A percentile compares a stretch with the other conserved stretches of the same genome.
phyloP scores from a whole-genome alignment of 371 early-diverging fungal species.

The Mucor circinelloides region DNA sequence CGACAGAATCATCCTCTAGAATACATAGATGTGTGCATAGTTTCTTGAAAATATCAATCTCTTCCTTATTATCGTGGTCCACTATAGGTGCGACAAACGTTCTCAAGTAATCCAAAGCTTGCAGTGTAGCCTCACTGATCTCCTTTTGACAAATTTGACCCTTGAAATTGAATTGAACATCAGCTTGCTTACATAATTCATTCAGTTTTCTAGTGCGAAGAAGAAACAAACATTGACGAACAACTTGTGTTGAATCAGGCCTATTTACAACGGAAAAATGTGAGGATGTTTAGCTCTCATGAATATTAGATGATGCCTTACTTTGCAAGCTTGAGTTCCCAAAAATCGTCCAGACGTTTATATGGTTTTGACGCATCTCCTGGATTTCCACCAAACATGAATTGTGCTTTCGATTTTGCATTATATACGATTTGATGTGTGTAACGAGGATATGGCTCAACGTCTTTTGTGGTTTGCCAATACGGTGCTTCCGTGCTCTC shows the following conservation, averaged over 20 bases:
- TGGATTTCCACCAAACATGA: conserved; percentile 92
- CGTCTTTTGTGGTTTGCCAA: conserved; percentile 15
- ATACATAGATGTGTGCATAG: conserved; percentile 66
- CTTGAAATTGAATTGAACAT: conserved; percentile 33
- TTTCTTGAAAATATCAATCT: conserved; percentile 64
- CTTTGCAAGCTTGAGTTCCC: conserved; percentile 78
- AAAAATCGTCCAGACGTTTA: conserved; percentile 82
- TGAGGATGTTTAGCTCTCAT: neutral
- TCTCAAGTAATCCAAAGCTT: conserved; percentile 74
- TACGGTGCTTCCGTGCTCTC: conserved; percentile 40
- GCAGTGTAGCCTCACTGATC: conserved; percentile 20
- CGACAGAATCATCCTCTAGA: neutral
- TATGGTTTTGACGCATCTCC: conserved; percentile 59
- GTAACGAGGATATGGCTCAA: conserved; percentile 81
- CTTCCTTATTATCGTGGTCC: conserved; percentile 63
- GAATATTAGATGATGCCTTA: too few species aligned
- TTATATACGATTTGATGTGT: conserved; percentile 88
- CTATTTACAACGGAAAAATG: conserved; percentile 58
- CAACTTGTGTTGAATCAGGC: conserved; percentile 61
- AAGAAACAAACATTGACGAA: conserved; percentile 64
- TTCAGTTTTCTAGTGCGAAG: conserved; percentile 70
- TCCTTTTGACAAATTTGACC: neutral
- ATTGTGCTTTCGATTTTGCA: conserved; percentile 58
- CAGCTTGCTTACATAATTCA: conserved; percentile 57
- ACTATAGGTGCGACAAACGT: conserved; percentile 64